Evolutionary conservation across 768 basidiomycete species (phyloP), one percentile per base, ranked within the genome.

Genomic region (Termitomyces sp.): DNA sequence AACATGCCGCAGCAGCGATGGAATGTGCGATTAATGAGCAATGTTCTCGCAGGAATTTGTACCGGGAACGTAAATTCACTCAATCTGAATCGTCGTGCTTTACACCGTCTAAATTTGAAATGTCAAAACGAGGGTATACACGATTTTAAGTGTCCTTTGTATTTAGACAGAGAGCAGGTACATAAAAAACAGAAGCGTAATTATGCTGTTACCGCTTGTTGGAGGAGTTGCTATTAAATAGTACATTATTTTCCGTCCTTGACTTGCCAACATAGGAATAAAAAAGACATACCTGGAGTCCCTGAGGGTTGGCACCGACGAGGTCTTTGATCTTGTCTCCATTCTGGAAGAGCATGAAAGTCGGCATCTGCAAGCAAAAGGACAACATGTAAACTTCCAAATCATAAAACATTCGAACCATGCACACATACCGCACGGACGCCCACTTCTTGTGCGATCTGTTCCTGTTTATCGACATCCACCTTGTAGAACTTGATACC

Each of bases 401-500:
- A 9, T 41, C 16, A 7, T 10, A 23, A 43, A 55, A 12, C 4
- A n/a, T n/a, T 26, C 41, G 23, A 51, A 18, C 8, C 32, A 56
- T 23, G n/a, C 35, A 14, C 13, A 62, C 61, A 2, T 40, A 63
- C 61, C 38, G 61, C 61, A 5, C 61, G 58, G 41, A 63, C 33
- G 3, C 53, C 54, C 53, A 80, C 82, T 70, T 88, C 85, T 59
- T 82, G 70, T 1, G 81, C 67, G 52, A 89, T 81, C 0, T 79
- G 77, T 4, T 67, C 60, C 55, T 81, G 80, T 40, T 74, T 75
- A 64, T 93, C 91, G 33, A 90, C 81, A 62, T 93, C 83, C 57
- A 91, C 84, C 68, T 88, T 89, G 78, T 86, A 88, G 70, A 89
- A 87, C 18, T 78, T 76, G 56, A 88, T 68, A 13, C 68, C 73